Evolutionary conservation across 345 rosid species (phyloP).

Genomic region (Geranium brycei): DNA sequence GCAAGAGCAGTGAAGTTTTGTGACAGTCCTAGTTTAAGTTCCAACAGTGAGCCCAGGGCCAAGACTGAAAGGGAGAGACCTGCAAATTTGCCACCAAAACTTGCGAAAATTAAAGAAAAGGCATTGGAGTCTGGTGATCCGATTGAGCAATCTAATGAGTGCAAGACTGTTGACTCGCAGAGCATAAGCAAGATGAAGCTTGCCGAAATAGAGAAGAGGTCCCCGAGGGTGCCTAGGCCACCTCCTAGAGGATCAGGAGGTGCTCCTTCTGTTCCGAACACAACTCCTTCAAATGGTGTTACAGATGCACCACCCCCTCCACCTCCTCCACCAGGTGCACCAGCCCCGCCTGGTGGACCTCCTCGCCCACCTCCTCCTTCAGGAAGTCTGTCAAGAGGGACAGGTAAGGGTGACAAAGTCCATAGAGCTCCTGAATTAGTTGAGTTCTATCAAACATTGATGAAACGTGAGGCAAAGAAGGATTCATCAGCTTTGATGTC

Average conservation of each 20-base stretch:
- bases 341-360: conserved; percentile 41
- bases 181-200: conserved; percentile 54
- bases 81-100: conserved; percentile 52
- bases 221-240: conserved; percentile 68
- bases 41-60: conserved; percentile 16
- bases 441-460: conserved; percentile 84
- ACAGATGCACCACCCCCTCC: conserved; percentile 12
- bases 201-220: conserved; percentile 67
- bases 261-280: conserved; percentile 20
- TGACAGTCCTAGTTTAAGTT: conserved; percentile 11
- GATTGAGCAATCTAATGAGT: conserved; percentile 40
- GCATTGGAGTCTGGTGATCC: conserved; percentile 21
- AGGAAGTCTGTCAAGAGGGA: conserved; percentile 71
- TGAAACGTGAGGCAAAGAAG: conserved; percentile 95
- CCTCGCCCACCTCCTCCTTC: conserved; percentile 83
- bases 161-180: conserved; percentile 41
- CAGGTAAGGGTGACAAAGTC: conserved; percentile 56
- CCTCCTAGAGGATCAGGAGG: conserved; percentile 63
- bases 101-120: conserved; percentile 70
- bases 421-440: conserved; percentile 91
- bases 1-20: conserved; percentile 69
- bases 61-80: conserved; percentile 19
- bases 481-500: conserved; percentile 55
- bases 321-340: conserved; percentile 23
- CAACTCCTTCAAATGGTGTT: conserved; percentile 13